A percentile compares a stretch with the other conserved stretches of the same genome.
Conservation (phyloP, 2,329 filamentous ascomycete species). For the Mycosphaerella sp. region DNA sequence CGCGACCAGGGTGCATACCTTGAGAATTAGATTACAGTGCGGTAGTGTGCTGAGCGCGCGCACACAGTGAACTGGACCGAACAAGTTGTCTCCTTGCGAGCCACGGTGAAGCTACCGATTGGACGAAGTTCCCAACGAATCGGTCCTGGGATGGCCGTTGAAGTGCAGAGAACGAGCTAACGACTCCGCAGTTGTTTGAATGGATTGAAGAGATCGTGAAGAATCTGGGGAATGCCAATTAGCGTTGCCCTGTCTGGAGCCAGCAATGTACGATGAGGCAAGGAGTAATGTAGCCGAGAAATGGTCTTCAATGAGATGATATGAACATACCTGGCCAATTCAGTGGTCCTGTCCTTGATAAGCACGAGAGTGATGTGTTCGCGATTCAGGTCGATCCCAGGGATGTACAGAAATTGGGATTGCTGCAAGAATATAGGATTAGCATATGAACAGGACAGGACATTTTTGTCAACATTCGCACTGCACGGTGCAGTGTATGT, state of each 20-base stretch:
- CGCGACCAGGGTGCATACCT: conserved; percentile 37
- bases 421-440: background rate
- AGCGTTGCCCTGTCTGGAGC: conserved; percentile 31
- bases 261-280: conserved; percentile 29
- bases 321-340: conserved; percentile 17
- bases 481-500: background rate
- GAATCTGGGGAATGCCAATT: conserved; percentile 39
- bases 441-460: background rate
- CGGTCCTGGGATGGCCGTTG: conserved; percentile 20
- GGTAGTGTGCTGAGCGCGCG: conserved; percentile 28
- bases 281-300: conserved; percentile 25
- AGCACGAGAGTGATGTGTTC: background rate
- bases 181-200: conserved; percentile 41
- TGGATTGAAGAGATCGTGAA: conserved; percentile 32
- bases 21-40: conserved; percentile 45
- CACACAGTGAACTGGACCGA: conserved; percentile 5
- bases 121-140: conserved; percentile 33
- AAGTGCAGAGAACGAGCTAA: conserved; percentile 50
- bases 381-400: background rate
- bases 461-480: background rate
- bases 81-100: conserved; percentile 33
- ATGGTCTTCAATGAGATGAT: conserved; percentile 12
- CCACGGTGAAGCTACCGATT: conserved; percentile 40
- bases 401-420: background rate
- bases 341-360: conserved; percentile 3